phyloP scores from a whole-genome alignment of 2,329 filamentous ascomycete genomes.

The Albifimbria verrucaria region DNA sequence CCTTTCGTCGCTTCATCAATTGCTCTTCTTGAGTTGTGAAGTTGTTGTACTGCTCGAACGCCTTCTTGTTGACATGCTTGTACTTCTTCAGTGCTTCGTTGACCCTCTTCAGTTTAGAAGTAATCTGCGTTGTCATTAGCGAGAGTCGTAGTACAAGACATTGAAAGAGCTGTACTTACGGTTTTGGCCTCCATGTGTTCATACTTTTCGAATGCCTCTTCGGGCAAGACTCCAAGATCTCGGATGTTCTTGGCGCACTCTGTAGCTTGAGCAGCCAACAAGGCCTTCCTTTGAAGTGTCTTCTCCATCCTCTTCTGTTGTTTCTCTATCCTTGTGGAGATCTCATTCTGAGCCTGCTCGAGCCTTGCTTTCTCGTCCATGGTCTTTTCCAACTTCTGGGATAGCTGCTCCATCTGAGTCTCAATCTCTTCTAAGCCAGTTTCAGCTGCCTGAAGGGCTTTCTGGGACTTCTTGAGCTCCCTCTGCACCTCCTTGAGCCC shows the following conservation, averaged over 20 bases:
- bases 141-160: constrained; percentile 9
- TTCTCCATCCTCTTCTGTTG: constrained; percentile 90
- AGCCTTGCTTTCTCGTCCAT: constrained; percentile 57
- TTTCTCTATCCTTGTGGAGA: constrained; percentile 75
- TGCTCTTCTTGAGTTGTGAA: constrained; percentile 91
- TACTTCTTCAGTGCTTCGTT: constrained; percentile 95
- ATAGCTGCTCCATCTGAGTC: constrained; percentile 56
- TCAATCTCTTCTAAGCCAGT: constrained; percentile 73
- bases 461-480: constrained; percentile 75
- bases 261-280: constrained; percentile 70
- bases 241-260: constrained; percentile 88
- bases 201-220: constrained; percentile 91
- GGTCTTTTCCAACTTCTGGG: constrained; percentile 51
- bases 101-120: constrained; percentile 77
- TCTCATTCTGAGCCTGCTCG: constrained; percentile 70
- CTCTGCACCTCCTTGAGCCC: constrained; percentile 75
- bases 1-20: constrained; percentile 77
- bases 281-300: constrained; percentile 82
- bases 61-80: constrained; percentile 98
- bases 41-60: constrained; percentile 97
- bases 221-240: constrained; percentile 86
- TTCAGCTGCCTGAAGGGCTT: constrained; percentile 64
- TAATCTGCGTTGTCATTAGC: constrained; percentile 38
- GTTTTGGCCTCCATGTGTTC: constrained; percentile 75
- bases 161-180: constrained; percentile 43